A percentile compares a stretch with the other conserved stretches of the same genome.
Conservation (phyloP, 306 rosid genomes). For the Cyamopsis tetragonoloba region DNA sequence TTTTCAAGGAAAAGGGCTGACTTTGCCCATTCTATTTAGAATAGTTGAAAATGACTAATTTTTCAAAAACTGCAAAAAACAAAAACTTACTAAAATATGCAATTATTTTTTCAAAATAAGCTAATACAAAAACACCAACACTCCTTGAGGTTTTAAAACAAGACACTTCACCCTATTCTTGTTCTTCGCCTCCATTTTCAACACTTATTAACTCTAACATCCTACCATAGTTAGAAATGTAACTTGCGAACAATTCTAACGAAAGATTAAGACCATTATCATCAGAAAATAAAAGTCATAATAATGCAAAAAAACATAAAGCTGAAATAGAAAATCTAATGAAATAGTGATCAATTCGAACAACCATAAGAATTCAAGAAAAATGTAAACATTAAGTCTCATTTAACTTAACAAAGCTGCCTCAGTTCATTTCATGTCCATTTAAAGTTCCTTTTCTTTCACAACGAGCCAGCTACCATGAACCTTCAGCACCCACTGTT, state of each 20-base stretch:
- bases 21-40: no score
- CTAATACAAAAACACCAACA: no score
- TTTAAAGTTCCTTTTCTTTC: conserved; percentile 17
- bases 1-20: no score
- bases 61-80: no score
- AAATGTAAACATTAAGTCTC: conserved; percentile 3
- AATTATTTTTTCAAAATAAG: no score
- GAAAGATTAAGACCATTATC: background rate
- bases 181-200: no score
- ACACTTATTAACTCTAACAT: no score
- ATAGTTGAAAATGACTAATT: no score
- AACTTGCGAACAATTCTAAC: background rate
- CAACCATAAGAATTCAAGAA: background rate
- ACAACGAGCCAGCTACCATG: conserved; percentile 53
- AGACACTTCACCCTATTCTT: no score
- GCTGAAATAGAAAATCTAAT: background rate
- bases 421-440: background rate
- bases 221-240: no score
- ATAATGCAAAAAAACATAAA: background rate
- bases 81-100: no score
- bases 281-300: background rate
- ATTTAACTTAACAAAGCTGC: background rate
- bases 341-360: background rate
- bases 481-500: conserved; percentile 78
- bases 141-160: no score